Evolutionary conservation across 2,329 filamentous ascomycete genomes (phyloP).

Genomic region (Calonectria pauciramosa): DNA sequence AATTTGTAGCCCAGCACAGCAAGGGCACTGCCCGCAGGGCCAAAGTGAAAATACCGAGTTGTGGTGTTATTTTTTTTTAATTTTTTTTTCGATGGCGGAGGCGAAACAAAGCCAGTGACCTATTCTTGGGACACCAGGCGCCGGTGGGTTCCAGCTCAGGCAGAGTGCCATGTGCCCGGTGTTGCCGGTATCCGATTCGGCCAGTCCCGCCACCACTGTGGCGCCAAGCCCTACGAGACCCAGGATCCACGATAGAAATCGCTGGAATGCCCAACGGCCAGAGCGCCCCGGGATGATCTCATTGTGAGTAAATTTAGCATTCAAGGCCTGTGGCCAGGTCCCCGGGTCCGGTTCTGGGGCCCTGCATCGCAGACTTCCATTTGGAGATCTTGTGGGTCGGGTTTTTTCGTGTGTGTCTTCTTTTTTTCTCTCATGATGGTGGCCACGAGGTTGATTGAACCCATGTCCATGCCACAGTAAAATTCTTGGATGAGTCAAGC

Average conservation of each 20-base stretch:
- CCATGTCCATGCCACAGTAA: constrained; percentile 13
- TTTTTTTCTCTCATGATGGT: neutral
- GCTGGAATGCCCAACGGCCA: constrained; percentile 19
- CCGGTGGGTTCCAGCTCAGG: constrained; percentile 34
- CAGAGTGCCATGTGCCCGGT: constrained; percentile 38
- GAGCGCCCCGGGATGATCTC: constrained; percentile 34
- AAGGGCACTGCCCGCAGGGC: neutral
- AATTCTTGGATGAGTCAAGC: constrained; percentile 10
- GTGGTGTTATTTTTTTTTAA: constrained; percentile 12
- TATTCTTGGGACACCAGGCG: constrained; percentile 41
- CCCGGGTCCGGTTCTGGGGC: neutral
- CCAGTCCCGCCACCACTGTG: constrained; percentile 32
- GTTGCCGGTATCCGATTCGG: constrained; percentile 37
- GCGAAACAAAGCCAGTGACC: constrained; percentile 30
- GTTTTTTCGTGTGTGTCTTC: neutral
- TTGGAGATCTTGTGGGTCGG: constrained; percentile 1
- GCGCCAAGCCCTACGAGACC: constrained; percentile 30
- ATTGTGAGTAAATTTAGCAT: constrained; percentile 29
- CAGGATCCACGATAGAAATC: constrained; percentile 32
- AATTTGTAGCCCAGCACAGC: neutral
- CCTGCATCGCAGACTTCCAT: neutral
- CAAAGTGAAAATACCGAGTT: constrained; percentile 18
- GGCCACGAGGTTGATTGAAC: neutral
- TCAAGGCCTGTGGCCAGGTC: constrained; percentile 21
- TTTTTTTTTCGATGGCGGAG: constrained; percentile 24